A percentile compares a stretch with the other conserved stretches of the same genome.
Evolutionary conservation across 1,139 yeast genomes (phyloP).

Genomic region (Nakaseomyces uthaithaninus): DNA sequence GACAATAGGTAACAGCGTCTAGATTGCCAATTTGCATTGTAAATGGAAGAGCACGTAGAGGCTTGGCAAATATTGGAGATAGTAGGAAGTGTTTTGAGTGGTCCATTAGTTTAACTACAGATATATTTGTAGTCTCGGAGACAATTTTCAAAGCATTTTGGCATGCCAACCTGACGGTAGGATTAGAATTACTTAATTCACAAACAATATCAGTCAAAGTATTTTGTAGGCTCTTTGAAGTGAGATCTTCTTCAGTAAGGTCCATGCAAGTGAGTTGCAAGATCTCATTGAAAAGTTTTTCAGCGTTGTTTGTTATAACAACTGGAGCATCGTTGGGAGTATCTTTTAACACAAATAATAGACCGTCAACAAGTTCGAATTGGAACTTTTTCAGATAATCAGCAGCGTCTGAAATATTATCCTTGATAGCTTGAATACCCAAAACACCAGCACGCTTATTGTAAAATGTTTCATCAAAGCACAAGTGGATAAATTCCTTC

Average conservation of each 20-base stretch:
- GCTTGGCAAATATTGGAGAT: constrained; percentile 94
- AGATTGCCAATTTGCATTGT: constrained; percentile 98
- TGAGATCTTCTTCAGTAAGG: constrained; percentile 43
- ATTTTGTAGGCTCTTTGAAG: constrained; percentile 71
- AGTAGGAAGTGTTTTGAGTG: constrained; percentile 77
- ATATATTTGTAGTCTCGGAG: constrained; percentile 59
- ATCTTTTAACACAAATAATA: constrained; percentile 84
- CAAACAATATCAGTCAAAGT: constrained; percentile 81
- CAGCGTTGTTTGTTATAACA: constrained; percentile 65
- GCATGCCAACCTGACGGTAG: constrained; percentile 73
- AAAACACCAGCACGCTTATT: constrained; percentile 82
- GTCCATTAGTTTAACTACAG: constrained; percentile 65
- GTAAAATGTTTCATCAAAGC: constrained; percentile 83
- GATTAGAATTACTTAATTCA: constrained; percentile 84
- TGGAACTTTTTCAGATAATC: constrained; percentile 72
- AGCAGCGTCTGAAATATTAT: constrained; percentile 58
- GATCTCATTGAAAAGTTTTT: constrained; percentile 53
- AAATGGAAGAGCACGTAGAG: constrained; percentile 90
- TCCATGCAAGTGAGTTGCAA: constrained; percentile 32
- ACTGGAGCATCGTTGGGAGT: constrained; percentile 85
- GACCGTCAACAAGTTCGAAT: constrained; percentile 75
- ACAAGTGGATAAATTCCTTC: constrained; percentile 78
- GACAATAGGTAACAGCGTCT: constrained; percentile 88
- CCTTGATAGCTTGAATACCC: constrained; percentile 68
- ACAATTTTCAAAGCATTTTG: constrained; percentile 61